Conservation (phyloP, 1,284 basidiomycete species). For the Sparassis latifolia region DNA sequence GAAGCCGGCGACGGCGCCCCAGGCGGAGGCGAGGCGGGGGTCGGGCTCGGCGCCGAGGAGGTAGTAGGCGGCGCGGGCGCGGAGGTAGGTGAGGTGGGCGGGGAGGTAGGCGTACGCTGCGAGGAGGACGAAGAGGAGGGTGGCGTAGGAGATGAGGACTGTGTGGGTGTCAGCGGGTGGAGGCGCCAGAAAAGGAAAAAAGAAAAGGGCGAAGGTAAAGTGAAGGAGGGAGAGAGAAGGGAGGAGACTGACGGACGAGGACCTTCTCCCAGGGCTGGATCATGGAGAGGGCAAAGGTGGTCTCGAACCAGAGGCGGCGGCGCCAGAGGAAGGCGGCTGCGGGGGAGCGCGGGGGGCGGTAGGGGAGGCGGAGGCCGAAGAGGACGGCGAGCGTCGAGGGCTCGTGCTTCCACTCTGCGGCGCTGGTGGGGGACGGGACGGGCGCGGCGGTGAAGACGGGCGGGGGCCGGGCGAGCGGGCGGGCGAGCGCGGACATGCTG, state of each 20-base stretch:
- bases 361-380: constrained; percentile 23
- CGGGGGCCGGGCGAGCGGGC: too few species aligned
- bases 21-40: too few species aligned
- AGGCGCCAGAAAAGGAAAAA: too few species aligned
- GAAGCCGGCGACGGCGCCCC: too few species aligned
- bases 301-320: constrained; percentile 42
- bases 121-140: constrained; percentile 25
- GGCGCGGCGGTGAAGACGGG: too few species aligned
- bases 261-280: constrained; percentile 58
- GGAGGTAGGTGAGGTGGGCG: constrained; percentile 24
- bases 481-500: too few species aligned
- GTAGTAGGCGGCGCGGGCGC: constrained; percentile 31
- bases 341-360: constrained; percentile 29
- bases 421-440: too few species aligned
- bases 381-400: constrained; percentile 17
- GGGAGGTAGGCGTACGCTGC: constrained; percentile 30
- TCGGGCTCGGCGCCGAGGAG: constrained; percentile 26
- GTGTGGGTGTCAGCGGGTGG: too few species aligned
- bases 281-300: constrained; percentile 46
- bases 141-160: constrained; percentile 24
- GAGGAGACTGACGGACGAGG: constrained; percentile 36
- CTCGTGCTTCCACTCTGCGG: too few species aligned
- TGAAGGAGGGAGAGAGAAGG: neutral
- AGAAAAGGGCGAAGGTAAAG: neutral
- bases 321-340: constrained; percentile 39